Conservation (phyloP, 352 stramenopile genomes). For the Phytophthora melonis region DNA sequence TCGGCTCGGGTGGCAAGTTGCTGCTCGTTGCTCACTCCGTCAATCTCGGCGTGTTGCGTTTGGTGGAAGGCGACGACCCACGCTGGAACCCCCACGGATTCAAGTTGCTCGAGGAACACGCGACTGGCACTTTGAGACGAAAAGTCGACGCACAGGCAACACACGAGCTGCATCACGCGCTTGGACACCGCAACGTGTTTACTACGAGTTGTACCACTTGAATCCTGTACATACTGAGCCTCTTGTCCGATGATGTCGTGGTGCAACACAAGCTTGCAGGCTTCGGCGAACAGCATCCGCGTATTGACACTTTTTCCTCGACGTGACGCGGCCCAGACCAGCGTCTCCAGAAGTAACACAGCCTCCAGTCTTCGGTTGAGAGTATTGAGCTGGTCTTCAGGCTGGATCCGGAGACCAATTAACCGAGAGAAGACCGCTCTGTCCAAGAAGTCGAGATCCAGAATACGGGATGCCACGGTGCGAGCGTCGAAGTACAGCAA, state of each 20-base stretch:
- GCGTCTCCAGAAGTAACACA: slow-evolving; percentile 32
- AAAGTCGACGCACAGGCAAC: slow-evolving; percentile 46
- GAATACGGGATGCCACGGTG: slow-evolving; percentile 23
- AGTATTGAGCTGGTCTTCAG: not conserved
- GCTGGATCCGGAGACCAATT: not conserved
- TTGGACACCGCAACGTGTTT: slow-evolving; percentile 39
- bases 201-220: not conserved
- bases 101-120: slow-evolving; percentile 31
- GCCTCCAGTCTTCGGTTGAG: slow-evolving; percentile 33
- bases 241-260: slow-evolving; percentile 32
- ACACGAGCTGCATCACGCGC: slow-evolving; percentile 48
- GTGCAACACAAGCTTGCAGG: slow-evolving; percentile 37
- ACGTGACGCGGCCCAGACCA: slow-evolving; percentile 18
- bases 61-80: slow-evolving; percentile 42
- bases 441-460: slow-evolving; percentile 38
- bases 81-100: slow-evolving; percentile 28
- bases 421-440: slow-evolving; percentile 14
- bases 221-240: slow-evolving; percentile 12
- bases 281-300: slow-evolving; percentile 34
- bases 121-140: slow-evolving; percentile 31
- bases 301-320: slow-evolving; percentile 29
- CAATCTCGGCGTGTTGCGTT: not conserved
- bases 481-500: slow-evolving; percentile 36
- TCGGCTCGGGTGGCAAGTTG: slow-evolving; percentile 13
- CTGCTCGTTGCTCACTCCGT: not conserved